Conservation (phyloP, 2,329 filamentous ascomycete genomes). For the Cercospora berteroae region DNA sequence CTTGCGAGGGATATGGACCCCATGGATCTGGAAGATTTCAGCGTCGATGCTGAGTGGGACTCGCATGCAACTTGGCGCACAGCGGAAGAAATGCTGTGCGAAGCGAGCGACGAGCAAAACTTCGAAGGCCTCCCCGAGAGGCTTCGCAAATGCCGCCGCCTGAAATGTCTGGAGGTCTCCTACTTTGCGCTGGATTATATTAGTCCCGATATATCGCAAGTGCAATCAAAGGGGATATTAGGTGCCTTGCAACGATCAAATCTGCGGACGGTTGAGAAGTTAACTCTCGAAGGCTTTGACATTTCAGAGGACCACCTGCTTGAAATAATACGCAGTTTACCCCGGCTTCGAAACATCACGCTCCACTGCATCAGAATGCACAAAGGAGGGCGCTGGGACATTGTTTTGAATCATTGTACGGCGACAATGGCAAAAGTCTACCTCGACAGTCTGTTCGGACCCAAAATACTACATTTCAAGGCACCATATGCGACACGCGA, state of each 20-base stretch:
- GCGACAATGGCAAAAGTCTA: not conserved
- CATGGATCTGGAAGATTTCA: not conserved
- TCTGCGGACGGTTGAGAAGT: not conserved
- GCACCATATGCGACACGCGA: not conserved
- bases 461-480: not conserved
- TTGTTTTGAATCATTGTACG: not conserved
- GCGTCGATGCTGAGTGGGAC: not conserved
- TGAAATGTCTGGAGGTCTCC: not conserved
- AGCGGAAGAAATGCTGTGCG: not conserved
- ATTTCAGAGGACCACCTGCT: not conserved
- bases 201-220: not conserved
- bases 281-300: not conserved
- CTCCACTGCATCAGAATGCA: not conserved
- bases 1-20: not conserved
- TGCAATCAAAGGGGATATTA: not conserved
- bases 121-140: not conserved
- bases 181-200: not conserved
- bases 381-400: not conserved
- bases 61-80: not conserved
- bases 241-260: not conserved
- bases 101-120: not conserved
- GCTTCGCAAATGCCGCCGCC: not conserved
- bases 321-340: not conserved
- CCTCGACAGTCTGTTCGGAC: not conserved
- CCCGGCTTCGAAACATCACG: not conserved